phyloP scores from a whole-genome alignment of 371 early-diverging fungal genomes.

The Mortierella sp. region DNA sequence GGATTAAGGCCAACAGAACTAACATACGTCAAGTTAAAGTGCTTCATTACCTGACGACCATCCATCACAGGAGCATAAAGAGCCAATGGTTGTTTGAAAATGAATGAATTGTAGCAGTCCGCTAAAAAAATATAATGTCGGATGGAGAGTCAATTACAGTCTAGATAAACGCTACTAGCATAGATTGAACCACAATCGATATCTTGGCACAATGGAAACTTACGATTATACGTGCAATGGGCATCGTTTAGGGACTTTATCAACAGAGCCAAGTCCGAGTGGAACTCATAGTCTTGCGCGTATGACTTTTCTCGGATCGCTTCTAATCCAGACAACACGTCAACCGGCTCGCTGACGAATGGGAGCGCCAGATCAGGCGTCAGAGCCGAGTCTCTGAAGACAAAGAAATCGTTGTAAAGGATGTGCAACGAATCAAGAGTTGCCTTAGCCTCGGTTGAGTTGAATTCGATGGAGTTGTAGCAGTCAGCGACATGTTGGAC shows the following conservation, averaged over 20 bases:
- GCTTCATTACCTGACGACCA: slow-evolving; percentile 28
- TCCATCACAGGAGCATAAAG: slow-evolving; percentile 29
- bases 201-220: neutral
- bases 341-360: slow-evolving; percentile 25
- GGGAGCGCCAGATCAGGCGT: slow-evolving; percentile 22
- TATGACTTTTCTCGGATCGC: slow-evolving; percentile 11
- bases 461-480: slow-evolving; percentile 28
- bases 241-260: slow-evolving; percentile 28
- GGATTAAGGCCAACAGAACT: no score
- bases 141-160: no score
- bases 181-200: neutral
- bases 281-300: slow-evolving; percentile 22
- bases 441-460: neutral
- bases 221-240: slow-evolving; percentile 19
- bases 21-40: neutral
- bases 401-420: slow-evolving; percentile 24
- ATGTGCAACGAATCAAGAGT: slow-evolving; percentile 19
- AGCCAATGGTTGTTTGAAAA: slow-evolving; percentile 10
- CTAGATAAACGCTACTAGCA: no score
- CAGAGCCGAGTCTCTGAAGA: slow-evolving; percentile 31
- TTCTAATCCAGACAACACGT: slow-evolving; percentile 9
- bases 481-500: slow-evolving; percentile 12
- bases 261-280: slow-evolving; percentile 5
- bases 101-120: slow-evolving; percentile 9
- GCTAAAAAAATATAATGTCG: slow-evolving; percentile 1